Percentiles rank a stretch among this genome's conserved stretches.
These are phyloP conservation scores for Cicer pinnatifidum DNA, from an alignment of 306 rosid species.

Conservation along the genomic window DNA sequence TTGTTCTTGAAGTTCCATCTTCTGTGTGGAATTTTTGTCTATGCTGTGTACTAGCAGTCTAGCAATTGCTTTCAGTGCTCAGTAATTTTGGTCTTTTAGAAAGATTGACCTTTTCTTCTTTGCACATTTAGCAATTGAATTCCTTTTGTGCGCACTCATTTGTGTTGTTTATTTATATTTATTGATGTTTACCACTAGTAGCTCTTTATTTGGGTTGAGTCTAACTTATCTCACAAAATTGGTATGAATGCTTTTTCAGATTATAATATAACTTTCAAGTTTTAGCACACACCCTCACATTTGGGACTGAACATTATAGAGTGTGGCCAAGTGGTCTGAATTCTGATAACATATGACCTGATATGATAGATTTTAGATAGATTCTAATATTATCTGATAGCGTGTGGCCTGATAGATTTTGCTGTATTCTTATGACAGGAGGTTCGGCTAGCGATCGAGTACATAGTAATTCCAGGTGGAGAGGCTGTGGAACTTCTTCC, in stretches of 20 bases:
- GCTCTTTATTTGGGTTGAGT: background rate
- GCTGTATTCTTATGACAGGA: constrained; percentile 58
- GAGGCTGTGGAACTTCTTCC: constrained; percentile 99
- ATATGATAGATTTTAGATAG: too few relatives aligned
- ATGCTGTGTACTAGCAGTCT: background rate
- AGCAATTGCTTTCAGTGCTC: constrained; percentile 5
- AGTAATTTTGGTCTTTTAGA: constrained; percentile 2
- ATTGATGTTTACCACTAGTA: constrained; percentile 20
- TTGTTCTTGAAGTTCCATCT: constrained; percentile 37
- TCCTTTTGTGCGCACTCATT: background rate
- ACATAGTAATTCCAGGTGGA: constrained; percentile 98
- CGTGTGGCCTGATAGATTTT: too few relatives aligned
- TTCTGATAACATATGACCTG: too few relatives aligned
- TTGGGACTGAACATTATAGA: background rate
- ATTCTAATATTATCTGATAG: too few relatives aligned
- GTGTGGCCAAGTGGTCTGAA: too few relatives aligned
- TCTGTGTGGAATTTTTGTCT: background rate
- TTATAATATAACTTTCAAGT: background rate
- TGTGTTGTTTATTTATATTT: constrained; percentile 14
- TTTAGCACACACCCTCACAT: background rate
- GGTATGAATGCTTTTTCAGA: background rate
- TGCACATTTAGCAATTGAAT: background rate
- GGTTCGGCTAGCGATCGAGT: constrained; percentile 97
- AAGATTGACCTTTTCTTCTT: constrained; percentile 9
- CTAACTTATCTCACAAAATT: background rate